Base-by-base conservation (phyloP, 169 alveolate genomes). In the Cryptosporidium meleagridis region DNA sequence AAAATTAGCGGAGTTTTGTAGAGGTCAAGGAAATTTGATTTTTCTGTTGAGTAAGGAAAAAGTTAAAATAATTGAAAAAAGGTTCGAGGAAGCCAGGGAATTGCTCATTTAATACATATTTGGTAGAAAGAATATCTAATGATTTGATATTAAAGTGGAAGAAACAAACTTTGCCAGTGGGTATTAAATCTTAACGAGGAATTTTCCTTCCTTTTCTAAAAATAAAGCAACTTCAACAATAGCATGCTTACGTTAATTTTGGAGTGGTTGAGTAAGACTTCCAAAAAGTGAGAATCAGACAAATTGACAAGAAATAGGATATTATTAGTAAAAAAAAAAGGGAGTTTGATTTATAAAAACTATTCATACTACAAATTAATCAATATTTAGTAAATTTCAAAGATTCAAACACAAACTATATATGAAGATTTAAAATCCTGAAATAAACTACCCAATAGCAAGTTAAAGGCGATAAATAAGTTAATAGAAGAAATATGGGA, bases 401-500 rank as follows among this genome's bases (percentile, higher is more conserved):
- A 48, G 23, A 41, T 41, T 41, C 14, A 12, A 48, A 48, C 23
- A 48, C 23, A 55, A 55, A 1, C 67, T 18, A 18, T 55, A 55
- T 55, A 55, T 55, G 67, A 26, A 26, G 18, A n/a, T 55, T 55
- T n/a, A 35, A 0, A 26, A 29, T 26, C 21, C 10, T 65, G 21
- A 52, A 65, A 29, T n/a, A 26, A 8, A 29, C 29, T 65, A 21
- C 18, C 0, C 2, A 1, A 52, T 4, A 26, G 12, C 37, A 23
- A 23, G 67, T 23, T 55, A 55, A 21, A 23, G 0, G 8, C 29
- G 16, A 9, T 26, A 12, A 31, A 33, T 14, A 18, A 37, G 18
- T 29, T 67, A 31, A 18, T 33, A 67, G 10, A 21, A 8, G 31
- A 67, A 48, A 29, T 10, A 75, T 80, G 89, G 89, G 80, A 21